Conservation (phyloP, 768 basidiomycete genomes). For the Suillus lakei region DNA sequence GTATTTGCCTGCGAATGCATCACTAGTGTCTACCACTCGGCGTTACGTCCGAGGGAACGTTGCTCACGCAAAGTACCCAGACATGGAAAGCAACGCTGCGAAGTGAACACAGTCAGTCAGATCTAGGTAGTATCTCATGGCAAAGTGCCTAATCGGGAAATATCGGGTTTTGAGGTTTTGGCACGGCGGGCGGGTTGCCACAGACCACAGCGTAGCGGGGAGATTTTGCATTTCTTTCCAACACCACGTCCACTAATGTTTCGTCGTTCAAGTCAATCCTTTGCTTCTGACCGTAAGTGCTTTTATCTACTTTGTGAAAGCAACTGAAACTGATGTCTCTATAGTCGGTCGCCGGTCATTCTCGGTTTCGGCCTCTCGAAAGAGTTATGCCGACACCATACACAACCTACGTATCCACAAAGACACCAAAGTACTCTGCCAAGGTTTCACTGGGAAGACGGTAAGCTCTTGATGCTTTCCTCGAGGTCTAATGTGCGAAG, state of each 20-base stretch:
- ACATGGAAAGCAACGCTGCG: constrained; percentile 17
- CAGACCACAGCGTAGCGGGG: constrained; percentile 14
- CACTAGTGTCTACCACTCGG: constrained; percentile 7
- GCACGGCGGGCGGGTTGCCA: constrained; percentile 24
- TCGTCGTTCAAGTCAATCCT: constrained; percentile 61
- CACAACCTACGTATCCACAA: constrained; percentile 91
- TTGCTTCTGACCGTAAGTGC: constrained; percentile 54
- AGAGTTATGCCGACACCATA: constrained; percentile 87
- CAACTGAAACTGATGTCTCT: constrained; percentile 4
- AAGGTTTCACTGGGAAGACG: constrained; percentile 97
- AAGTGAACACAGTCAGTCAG: no score
- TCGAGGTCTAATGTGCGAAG: not conserved
- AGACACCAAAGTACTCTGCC: constrained; percentile 90
- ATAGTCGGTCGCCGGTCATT: constrained; percentile 78
- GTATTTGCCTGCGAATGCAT: constrained; percentile 9
- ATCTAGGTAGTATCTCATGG: not conserved
- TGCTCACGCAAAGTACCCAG: not conserved
- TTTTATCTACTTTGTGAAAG: not conserved
- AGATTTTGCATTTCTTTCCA: constrained; percentile 15
- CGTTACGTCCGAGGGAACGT: not conserved
- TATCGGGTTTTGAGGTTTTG: constrained; percentile 24
- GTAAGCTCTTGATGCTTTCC: constrained; percentile 45
- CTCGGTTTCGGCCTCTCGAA: constrained; percentile 74
- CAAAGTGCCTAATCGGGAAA: constrained; percentile 1
- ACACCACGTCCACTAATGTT: constrained; percentile 48